Percentiles rank a stretch among this genome's conserved stretches.
These are phyloP conservation scores for Clonostachys byssicola DNA, from an alignment of 2,329 filamentous ascomycete genomes.

Conservation along the genomic window DNA sequence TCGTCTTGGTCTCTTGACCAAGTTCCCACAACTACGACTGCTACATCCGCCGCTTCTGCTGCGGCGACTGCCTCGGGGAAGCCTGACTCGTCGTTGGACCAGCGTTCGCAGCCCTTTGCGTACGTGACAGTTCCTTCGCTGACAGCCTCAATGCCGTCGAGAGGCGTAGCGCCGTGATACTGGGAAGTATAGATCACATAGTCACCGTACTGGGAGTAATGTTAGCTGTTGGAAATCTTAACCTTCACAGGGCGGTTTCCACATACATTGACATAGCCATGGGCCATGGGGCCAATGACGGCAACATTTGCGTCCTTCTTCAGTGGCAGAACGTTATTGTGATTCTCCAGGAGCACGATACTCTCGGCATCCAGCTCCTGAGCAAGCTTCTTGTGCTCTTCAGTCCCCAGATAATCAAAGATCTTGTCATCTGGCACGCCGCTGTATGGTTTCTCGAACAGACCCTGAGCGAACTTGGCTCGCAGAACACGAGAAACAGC, in stretches of 20 bases:
- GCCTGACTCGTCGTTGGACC: slow-evolving; percentile 66
- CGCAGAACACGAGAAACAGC: slow-evolving; percentile 63
- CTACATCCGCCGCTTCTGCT: slow-evolving; percentile 64
- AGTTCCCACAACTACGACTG: slow-evolving; percentile 70
- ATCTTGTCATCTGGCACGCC: slow-evolving; percentile 52
- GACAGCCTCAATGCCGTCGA: slow-evolving; percentile 62
- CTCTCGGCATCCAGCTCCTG: slow-evolving; percentile 61
- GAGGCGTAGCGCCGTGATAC: slow-evolving; percentile 56
- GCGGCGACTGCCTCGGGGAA: slow-evolving; percentile 63
- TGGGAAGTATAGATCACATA: slow-evolving; percentile 65
- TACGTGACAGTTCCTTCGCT: slow-evolving; percentile 60
- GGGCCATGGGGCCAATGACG: slow-evolving; percentile 72
- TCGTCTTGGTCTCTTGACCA: slow-evolving; percentile 72
- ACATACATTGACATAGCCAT: slow-evolving; percentile 64
- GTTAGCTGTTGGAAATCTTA: neutral
- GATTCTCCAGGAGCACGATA: slow-evolving; percentile 57
- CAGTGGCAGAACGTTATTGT: slow-evolving; percentile 45
- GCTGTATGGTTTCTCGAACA: slow-evolving; percentile 68
- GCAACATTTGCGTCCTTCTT: slow-evolving; percentile 64
- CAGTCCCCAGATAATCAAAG: slow-evolving; percentile 56
- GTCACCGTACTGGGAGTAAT: slow-evolving; percentile 54
- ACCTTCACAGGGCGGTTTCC: too few relatives aligned
- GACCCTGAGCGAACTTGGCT: slow-evolving; percentile 64
- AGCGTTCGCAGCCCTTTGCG: slow-evolving; percentile 67
- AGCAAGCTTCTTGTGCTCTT: slow-evolving; percentile 52